Conservation (phyloP, 768 basidiomycete species). For the Candolleomyces efflorescens region DNA sequence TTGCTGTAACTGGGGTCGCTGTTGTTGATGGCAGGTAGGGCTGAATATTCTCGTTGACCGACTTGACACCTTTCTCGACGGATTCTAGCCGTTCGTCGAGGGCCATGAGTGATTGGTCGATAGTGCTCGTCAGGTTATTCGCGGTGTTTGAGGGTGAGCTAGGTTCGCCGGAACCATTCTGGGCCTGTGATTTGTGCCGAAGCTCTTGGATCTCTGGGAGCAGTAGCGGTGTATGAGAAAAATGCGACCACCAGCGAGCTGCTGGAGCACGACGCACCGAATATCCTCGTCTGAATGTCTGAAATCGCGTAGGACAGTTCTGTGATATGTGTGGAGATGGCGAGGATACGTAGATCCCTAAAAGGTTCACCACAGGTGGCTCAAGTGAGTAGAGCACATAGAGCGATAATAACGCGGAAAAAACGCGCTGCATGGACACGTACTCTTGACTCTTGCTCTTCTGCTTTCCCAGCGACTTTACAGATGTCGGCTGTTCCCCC, state of each 20-base stretch:
- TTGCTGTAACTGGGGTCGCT: slow-evolving; percentile 29
- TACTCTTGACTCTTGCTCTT: slow-evolving; percentile 57
- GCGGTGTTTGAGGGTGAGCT: slow-evolving; percentile 38
- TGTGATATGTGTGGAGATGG: slow-evolving; percentile 81
- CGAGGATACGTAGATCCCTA: slow-evolving; percentile 73
- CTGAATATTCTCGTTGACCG: slow-evolving; percentile 60
- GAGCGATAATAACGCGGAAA: neutral
- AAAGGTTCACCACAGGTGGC: slow-evolving; percentile 10
- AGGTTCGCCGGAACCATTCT: neutral
- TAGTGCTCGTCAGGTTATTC: slow-evolving; percentile 55
- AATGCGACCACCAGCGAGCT: neutral
- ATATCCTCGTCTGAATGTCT: slow-evolving; percentile 88
- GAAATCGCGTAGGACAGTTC: slow-evolving; percentile 84
- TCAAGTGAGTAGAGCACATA: slow-evolving; percentile 12
- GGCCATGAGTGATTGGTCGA: slow-evolving; percentile 76
- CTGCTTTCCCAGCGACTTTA: slow-evolving; percentile 34
- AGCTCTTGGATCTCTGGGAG: slow-evolving; percentile 84
- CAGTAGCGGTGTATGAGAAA: neutral
- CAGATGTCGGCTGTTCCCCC: neutral
- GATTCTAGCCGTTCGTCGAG: slow-evolving; percentile 77
- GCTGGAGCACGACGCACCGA: slow-evolving; percentile 50
- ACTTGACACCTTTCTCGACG: slow-evolving; percentile 67
- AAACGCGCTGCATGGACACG: slow-evolving; percentile 27
- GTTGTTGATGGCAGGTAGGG: slow-evolving; percentile 53
- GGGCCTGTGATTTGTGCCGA: slow-evolving; percentile 76